phyloP scores from a whole-genome alignment of 208 protist genomes.

The Strigomonas culicis region DNA sequence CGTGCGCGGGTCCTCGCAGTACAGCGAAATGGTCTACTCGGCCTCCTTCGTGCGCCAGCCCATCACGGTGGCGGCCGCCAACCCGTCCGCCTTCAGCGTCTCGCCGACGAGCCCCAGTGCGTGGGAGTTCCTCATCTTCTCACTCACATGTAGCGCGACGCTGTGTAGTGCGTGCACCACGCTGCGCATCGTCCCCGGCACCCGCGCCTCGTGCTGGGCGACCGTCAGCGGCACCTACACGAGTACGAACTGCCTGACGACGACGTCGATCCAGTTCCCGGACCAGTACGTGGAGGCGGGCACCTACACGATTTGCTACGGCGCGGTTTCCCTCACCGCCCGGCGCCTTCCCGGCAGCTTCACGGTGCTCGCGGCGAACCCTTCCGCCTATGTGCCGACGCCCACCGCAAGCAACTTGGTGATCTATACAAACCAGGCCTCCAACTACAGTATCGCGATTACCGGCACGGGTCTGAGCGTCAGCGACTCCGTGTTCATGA shows the following conservation, averaged over 20 bases:
- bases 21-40: conserved; percentile 54
- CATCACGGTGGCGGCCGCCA: conserved; percentile 34
- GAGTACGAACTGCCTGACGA: conserved; percentile 58
- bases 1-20: conserved; percentile 17
- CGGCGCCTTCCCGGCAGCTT: conserved; percentile 65
- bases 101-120: conserved; percentile 48
- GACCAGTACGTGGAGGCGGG: conserved; percentile 61
- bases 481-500: conserved; percentile 61
- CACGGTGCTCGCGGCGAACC: conserved; percentile 60
- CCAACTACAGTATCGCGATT: conserved; percentile 55
- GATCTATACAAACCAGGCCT: conserved; percentile 78
- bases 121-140: conserved; percentile 62
- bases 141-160: conserved; percentile 37
- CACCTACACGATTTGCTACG: conserved; percentile 81
- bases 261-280: conserved; percentile 55
- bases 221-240: conserved; percentile 34
- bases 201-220: conserved; percentile 66
- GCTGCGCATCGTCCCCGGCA: conserved; percentile 63
- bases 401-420: conserved; percentile 17
- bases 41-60: conserved; percentile 18
- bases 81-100: conserved; percentile 38
- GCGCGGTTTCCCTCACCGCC: conserved; percentile 22
- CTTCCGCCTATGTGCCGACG: conserved; percentile 28
- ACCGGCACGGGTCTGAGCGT: conserved; percentile 47
- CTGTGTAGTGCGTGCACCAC: conserved; percentile 56